Percentiles rank a stretch among this genome's conserved stretches.
Conservation (phyloP, 1,139 yeast genomes). For the Nakaseomyces nivariensis region DNA sequence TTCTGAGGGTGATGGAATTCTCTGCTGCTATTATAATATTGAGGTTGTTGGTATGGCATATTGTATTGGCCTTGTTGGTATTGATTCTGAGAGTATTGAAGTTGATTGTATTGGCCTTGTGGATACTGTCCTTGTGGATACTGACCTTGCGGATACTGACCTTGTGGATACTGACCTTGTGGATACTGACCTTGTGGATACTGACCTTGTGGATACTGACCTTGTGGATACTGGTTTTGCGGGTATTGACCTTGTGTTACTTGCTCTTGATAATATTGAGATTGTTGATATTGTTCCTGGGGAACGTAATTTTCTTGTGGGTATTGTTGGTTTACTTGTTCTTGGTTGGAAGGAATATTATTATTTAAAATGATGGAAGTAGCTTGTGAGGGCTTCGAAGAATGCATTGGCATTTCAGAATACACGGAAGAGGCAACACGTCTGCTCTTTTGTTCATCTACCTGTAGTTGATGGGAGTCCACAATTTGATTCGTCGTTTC, state of each 20-base stretch:
- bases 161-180: not conserved
- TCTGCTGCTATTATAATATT: not conserved
- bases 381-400: conserved; percentile 1
- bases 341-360: not conserved
- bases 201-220: not conserved
- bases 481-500: conserved; percentile 2
- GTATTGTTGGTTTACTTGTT: not conserved
- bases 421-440: conserved; percentile 28
- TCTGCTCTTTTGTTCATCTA: conserved; percentile 11
- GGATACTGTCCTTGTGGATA: not conserved
- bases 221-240: not conserved
- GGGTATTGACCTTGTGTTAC: not conserved
- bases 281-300: not conserved
- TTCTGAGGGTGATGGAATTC: conserved; percentile 9
- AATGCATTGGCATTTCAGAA: conserved; percentile 18
- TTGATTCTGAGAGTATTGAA: too few relatives aligned
- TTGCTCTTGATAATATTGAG: not conserved
- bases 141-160: not conserved
- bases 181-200: not conserved
- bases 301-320: not conserved
- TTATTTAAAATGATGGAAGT: not conserved
- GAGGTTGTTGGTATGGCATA: not conserved
- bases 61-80: not conserved
- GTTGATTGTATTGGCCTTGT: not conserved
- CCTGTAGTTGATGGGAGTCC: not conserved